Evolutionary conservation across 805 yeast species (phyloP).

Genomic region (Wickerhamiella cacticola): DNA sequence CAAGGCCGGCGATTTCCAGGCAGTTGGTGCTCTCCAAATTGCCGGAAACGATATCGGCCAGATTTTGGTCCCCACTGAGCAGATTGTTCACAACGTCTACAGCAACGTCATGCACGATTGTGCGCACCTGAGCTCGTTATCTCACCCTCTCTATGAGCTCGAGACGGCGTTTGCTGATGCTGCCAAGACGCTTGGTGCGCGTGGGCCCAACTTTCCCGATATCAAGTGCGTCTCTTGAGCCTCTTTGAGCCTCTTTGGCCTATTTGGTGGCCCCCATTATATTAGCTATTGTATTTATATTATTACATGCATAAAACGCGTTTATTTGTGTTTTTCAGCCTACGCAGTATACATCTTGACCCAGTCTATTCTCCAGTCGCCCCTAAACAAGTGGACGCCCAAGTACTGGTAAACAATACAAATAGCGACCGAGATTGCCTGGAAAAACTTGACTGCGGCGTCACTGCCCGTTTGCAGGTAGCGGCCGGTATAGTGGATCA

Average conservation of each 20-base stretch:
- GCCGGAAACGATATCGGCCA: conserved; percentile 16
- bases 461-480: conserved; percentile 16
- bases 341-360: not conserved
- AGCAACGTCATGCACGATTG: conserved; percentile 5
- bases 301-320: no score
- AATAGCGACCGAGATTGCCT: conserved; percentile 9
- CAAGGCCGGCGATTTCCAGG: conserved; percentile 20
- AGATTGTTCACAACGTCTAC: conserved; percentile 15
- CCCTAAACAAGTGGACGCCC: conserved; percentile 11
- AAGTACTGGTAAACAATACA: conserved; percentile 13
- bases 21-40: conserved; percentile 19
- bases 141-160: not conserved
- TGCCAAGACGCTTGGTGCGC: conserved; percentile 4
- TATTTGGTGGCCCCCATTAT: no score
- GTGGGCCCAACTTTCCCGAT: conserved; percentile 6
- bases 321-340: no score
- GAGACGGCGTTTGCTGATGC: not conserved
- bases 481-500: conserved; percentile 15
- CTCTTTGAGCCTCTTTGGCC: no score
- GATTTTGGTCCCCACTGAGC: conserved; percentile 13
- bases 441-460: conserved; percentile 8
- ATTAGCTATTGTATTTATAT: no score
- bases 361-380: not conserved
- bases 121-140: not conserved
- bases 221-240: conserved; percentile 1